Evolutionary conservation across 2,329 filamentous ascomycete genomes (phyloP).

Genomic region (Sporothrix protearum): DNA sequence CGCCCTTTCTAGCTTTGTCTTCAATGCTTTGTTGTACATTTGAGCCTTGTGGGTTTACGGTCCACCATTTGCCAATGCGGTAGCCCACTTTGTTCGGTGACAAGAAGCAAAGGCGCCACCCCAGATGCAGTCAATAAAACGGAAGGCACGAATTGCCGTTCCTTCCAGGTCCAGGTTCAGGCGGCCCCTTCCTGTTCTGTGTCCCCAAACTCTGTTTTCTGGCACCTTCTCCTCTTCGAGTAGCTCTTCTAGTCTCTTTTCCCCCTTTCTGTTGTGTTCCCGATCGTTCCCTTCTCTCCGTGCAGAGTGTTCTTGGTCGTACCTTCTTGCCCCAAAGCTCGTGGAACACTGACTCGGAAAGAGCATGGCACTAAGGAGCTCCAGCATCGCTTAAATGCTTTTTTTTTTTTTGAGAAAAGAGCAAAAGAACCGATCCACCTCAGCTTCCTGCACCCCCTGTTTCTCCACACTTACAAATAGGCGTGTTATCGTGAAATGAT

Average conservation of each 20-base stretch:
- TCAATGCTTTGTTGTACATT: not conserved
- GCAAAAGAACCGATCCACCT: not conserved
- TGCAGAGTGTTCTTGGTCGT: not conserved
- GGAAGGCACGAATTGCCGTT: conserved; percentile 5
- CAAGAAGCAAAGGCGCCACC: not conserved
- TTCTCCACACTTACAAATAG: conserved; percentile 3
- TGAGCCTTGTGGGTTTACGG: not conserved
- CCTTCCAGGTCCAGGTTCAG: not conserved
- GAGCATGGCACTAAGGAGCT: not conserved
- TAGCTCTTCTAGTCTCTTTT: not conserved
- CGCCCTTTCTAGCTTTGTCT: not conserved
- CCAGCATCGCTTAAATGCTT: not conserved
- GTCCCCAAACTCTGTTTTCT: not conserved
- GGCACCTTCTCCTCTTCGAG: not conserved
- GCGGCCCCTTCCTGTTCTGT: not conserved
- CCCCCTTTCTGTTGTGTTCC: conserved; percentile 4
- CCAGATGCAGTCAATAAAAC: not conserved
- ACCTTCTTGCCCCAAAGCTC: not conserved
- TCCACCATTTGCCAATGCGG: not conserved
- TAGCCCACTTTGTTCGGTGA: not conserved
- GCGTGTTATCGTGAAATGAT: not conserved
- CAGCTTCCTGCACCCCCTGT: conserved; percentile 3
- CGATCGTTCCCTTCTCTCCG: not conserved
- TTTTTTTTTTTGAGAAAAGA: not conserved
- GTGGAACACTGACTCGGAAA: conserved; percentile 5